Conservation (phyloP, 2,329 filamentous ascomycete genomes). For the Juglanconis oblonga region DNA sequence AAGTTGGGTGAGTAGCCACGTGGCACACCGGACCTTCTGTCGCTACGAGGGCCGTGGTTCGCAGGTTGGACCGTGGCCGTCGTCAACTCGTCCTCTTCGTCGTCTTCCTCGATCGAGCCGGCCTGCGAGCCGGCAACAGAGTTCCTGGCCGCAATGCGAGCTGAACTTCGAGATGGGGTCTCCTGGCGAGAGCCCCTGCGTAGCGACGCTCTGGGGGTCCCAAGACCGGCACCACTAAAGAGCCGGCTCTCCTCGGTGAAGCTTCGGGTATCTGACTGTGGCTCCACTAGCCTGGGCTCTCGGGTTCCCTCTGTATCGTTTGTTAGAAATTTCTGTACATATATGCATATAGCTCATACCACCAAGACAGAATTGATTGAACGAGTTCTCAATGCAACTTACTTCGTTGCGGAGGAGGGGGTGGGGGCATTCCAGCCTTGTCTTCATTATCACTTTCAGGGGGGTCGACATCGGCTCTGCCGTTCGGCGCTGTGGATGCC, state of each 20-base stretch:
- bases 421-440: neutral
- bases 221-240: slow-evolving; percentile 21
- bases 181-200: neutral
- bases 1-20: neutral
- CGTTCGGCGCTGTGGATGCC: no score
- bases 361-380: neutral
- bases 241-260: slow-evolving; percentile 26
- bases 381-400: neutral
- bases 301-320: neutral
- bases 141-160: neutral
- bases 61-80: neutral
- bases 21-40: neutral
- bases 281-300: slow-evolving; percentile 1
- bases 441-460: neutral
- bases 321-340: neutral
- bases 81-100: slow-evolving; percentile 1
- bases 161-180: slow-evolving; percentile 5
- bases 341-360: neutral
- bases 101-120: slow-evolving; percentile 5
- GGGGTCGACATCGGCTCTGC: no score
- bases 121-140: neutral
- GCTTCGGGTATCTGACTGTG: slow-evolving; percentile 19
- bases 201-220: slow-evolving; percentile 17
- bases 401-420: neutral
- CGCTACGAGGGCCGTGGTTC: neutral